These are phyloP conservation scores for Paracoccidioides brasiliensis DNA, from an alignment of 2,329 filamentous ascomycete genomes.

Conservation along the genomic window DNA sequence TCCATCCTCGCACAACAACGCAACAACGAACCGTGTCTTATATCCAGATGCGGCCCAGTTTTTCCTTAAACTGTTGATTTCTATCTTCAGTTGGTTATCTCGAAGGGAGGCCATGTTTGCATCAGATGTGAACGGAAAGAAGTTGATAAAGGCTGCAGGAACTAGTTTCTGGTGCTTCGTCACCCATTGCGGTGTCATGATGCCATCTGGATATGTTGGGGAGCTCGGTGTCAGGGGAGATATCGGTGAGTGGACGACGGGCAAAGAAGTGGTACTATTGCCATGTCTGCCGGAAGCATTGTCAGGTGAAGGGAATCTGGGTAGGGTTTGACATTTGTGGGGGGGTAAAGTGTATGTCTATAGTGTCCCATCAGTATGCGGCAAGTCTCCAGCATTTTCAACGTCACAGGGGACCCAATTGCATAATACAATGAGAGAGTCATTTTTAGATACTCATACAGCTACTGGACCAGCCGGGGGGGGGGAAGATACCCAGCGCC, in stretches of 20 bases:
- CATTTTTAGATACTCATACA: too few relatives aligned
- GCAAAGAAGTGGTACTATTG: constrained; percentile 35
- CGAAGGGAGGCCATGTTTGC: constrained; percentile 60
- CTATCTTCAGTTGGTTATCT: constrained; percentile 76
- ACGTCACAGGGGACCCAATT: neutral
- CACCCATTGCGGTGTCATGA: constrained; percentile 71
- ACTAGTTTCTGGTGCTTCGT: constrained; percentile 77
- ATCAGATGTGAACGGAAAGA: constrained; percentile 65
- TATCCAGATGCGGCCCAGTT: constrained; percentile 49
- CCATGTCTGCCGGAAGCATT: constrained; percentile 8
- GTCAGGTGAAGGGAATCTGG: constrained; percentile 38
- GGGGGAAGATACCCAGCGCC: neutral
- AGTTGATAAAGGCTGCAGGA: constrained; percentile 66
- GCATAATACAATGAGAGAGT: too few relatives aligned
- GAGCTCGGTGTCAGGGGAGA: constrained; percentile 80
- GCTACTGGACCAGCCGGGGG: too few relatives aligned
- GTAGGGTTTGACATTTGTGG: constrained; percentile 43
- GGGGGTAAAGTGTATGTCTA: constrained; percentile 45
- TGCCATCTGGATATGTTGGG: constrained; percentile 73
- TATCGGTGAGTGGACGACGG: constrained; percentile 73
- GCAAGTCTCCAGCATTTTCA: constrained; percentile 7
- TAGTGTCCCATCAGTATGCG: constrained; percentile 13
- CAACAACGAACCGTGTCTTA: constrained; percentile 63
- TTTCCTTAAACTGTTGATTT: constrained; percentile 65
- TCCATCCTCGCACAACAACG: constrained; percentile 64